Base-by-base conservation (phyloP, 2,329 filamentous ascomycete genomes). In the Coleophoma eucalyptorum region DNA sequence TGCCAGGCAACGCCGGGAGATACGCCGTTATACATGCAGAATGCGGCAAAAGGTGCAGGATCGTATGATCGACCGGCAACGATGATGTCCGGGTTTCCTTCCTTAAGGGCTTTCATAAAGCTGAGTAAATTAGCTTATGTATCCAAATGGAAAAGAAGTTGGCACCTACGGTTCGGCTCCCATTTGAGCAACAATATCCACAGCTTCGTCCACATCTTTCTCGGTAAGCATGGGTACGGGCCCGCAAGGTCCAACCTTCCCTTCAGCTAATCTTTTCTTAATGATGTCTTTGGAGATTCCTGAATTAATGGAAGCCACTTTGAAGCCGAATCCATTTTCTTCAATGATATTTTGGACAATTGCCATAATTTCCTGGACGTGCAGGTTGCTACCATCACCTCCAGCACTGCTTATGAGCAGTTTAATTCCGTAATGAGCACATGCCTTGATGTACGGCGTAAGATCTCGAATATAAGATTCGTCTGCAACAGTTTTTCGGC, bases 141-240 rank as follows among this genome's bases (percentile, higher is more conserved):
- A n/a, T n/a, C n/a, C n/a, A n/a, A n/a, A n/a, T n/a, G n/a, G n/a
- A n/a, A n/a, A n/a, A n/a, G n/a, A n/a, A n/a, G n/a, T n/a, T n/a
- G n/a, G n/a, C n/a, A n/a, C n/a, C n/a, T n/a, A n/a, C n/a, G 74
- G 71, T 43, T 77, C 73, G 0, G 67, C 60, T 0, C 74, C 74
- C 63, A 76, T 73, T 50, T 78, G 75, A 1, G 69, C 69, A 1
- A 73, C 72, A 8, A 77, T 65, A 0, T 60, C 53, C 0, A 65
- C 54, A 0, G 71, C 67, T 2, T 56, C 51, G 0, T 70, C 65
- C 12, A 79, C 65, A 19, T 72, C 70, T 2, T 59, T 50, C 4
- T 65, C 58, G 0, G 64, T 70, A 37, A 77, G 55, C 0, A 57
- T 52, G 0, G 74, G 73, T 0, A 77, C 74, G 2, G 64, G 66